Base-by-base conservation (phyloP, 2,329 filamentous ascomycete genomes). In the Hypoxylon sp. region DNA sequence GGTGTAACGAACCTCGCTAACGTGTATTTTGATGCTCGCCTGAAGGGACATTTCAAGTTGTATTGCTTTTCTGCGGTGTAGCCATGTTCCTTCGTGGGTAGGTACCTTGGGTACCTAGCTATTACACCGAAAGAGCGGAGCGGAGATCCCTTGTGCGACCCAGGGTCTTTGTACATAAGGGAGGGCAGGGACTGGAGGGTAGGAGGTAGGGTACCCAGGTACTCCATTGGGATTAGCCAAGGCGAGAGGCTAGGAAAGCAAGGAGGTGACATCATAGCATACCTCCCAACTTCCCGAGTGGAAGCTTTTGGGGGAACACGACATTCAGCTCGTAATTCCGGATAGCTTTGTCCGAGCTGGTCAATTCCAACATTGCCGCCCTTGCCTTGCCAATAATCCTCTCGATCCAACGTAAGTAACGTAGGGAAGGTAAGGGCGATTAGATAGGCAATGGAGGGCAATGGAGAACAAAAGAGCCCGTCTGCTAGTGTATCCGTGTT, bases 261-360 rank as follows among this genome's bases (percentile, higher is more conserved):
- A 50, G 35, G 37, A 54, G 46, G 65, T 71, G 68, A 71, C 68
- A 71, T 71, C 68, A 71, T 71, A 60, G 37, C 35, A 31, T 55
- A 44, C 37, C 54, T 61, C 50, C 53, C 49, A 53, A 33, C 46
- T 51, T 56, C 58, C 68, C 68, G 64, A 57, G 61, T 65, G 64
- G 64, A 65, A 49, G 59, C 14, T 44, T 37, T 59, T 67, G 59
- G 60, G 53, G 64, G 51, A 59, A 59, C 57, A 51, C 57, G 7
- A 61, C 48, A 49, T 55, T 37, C 22, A 50, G 33, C 35, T 44
- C 62, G 48, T 54, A 40, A 30, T 40, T 55, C 64, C 64, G 64
- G 40, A 58, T 58, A 31, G 63, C 57, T 46, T 64, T 14, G 55
- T 55, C 60, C 56, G 56, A 64, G 48, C n/a, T 42, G 5, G 35